A percentile compares a stretch with the other conserved stretches of the same genome.
Conservation (phyloP, 2,329 filamentous ascomycete genomes). For the Exserohilum turcica region DNA sequence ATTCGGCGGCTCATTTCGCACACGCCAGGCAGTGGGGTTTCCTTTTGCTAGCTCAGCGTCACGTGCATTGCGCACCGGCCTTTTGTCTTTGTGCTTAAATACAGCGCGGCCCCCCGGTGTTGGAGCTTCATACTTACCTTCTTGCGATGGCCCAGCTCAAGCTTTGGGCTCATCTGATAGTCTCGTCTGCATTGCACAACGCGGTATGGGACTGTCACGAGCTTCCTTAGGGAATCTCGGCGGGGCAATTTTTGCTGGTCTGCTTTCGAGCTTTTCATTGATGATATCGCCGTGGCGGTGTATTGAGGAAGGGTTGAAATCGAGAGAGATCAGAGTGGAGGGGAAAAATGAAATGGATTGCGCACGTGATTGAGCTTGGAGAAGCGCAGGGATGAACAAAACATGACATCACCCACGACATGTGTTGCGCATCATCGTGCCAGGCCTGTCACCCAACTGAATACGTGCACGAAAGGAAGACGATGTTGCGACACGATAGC, state of each 20-base stretch:
- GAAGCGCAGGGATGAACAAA: too few relatives aligned
- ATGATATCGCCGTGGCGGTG: slow-evolving; percentile 37
- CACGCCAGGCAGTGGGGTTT: not conserved
- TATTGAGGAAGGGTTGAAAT: slow-evolving; percentile 44
- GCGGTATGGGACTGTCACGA: slow-evolving; percentile 42
- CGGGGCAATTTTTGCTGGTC: slow-evolving; percentile 42
- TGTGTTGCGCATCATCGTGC: too few relatives aligned
- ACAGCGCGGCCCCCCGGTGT: not conserved
- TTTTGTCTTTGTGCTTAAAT: not conserved
- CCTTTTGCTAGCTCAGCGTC: not conserved
- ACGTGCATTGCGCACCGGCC: not conserved
- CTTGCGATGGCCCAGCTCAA: slow-evolving; percentile 42
- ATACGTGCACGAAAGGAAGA: too few relatives aligned
- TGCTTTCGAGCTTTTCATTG: slow-evolving; percentile 46
- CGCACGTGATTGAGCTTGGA: not conserved
- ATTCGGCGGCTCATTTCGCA: slow-evolving; percentile 2
- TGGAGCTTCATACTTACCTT: slow-evolving; percentile 38
- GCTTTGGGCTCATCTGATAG: slow-evolving; percentile 36
- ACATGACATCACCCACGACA: too few relatives aligned
- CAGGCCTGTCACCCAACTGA: too few relatives aligned
- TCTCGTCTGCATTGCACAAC: slow-evolving; percentile 48
- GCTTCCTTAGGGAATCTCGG: slow-evolving; percentile 45
- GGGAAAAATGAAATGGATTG: too few relatives aligned
- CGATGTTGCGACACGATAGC: too few relatives aligned
- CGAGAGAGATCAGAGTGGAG: too few relatives aligned